A percentile compares a stretch with the other conserved stretches of the same genome.
Conservation (phyloP, 2,329 filamentous ascomycete genomes). For the Beauveria brongniartii region DNA sequence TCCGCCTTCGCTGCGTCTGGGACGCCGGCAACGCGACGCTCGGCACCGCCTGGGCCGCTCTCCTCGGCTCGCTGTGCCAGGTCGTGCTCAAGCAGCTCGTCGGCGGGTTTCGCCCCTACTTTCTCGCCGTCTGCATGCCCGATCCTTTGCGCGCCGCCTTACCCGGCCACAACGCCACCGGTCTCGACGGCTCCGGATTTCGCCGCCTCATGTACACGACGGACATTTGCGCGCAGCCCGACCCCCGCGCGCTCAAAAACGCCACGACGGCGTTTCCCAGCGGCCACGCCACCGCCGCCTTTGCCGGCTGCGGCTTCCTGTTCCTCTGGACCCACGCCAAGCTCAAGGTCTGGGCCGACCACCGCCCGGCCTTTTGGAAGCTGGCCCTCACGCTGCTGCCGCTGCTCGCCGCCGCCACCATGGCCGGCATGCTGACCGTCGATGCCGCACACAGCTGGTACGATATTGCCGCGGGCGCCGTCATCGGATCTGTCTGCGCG, state of each 20-base stretch:
- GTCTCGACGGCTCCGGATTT: conserved; percentile 41
- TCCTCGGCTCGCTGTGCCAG: conserved; percentile 54
- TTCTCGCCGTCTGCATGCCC: conserved; percentile 56
- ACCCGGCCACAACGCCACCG: conserved; percentile 27
- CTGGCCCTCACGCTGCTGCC: conserved; percentile 50
- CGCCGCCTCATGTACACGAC: conserved; percentile 55
- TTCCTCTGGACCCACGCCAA: conserved; percentile 65
- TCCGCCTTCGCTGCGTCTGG: conserved; percentile 47
- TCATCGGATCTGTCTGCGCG: conserved; percentile 56
- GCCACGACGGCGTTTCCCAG: conserved; percentile 59
- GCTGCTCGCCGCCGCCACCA: conserved; percentile 50
- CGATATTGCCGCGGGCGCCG: conserved; percentile 55
- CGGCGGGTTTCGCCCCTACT: conserved; percentile 55
- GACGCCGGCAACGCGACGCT: conserved; percentile 55
- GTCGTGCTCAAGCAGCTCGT: conserved; percentile 60
- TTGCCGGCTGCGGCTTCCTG: conserved; percentile 55
- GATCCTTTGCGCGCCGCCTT: conserved; percentile 35
- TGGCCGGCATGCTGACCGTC: conserved; percentile 54
- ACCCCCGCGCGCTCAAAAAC: conserved; percentile 48
- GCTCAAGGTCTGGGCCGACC: conserved; percentile 60
- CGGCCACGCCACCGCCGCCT: conserved; percentile 58
- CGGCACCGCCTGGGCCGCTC: conserved; percentile 52
- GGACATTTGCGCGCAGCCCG: conserved; percentile 50
- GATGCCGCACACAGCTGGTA: conserved; percentile 64
- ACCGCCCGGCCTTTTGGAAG: conserved; percentile 62